These are phyloP conservation scores for Pseudozyma pruni DNA, from an alignment of 1,284 basidiomycete species.

Conservation along the genomic window DNA sequence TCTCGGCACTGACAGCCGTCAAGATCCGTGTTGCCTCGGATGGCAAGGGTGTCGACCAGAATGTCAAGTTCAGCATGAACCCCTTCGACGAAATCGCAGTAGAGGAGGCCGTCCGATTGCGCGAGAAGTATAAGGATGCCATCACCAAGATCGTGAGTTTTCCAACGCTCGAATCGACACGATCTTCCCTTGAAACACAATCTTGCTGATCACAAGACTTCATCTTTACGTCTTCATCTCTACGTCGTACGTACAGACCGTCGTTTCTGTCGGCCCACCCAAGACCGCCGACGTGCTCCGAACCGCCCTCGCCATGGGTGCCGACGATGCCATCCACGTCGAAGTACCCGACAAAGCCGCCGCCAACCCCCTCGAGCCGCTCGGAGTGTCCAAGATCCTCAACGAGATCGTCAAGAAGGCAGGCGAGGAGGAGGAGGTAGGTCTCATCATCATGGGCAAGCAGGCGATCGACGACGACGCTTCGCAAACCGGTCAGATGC, in stretches of 20 bases:
- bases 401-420: slow-evolving; percentile 80
- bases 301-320: slow-evolving; percentile 97
- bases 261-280: slow-evolving; percentile 89
- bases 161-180: not conserved
- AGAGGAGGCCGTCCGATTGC: slow-evolving; percentile 93
- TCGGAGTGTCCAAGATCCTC: slow-evolving; percentile 86
- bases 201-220: not conserved
- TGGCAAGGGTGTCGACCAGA: slow-evolving; percentile 67
- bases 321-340: slow-evolving; percentile 91
- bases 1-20: slow-evolving; percentile 51
- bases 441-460: slow-evolving; percentile 96
- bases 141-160: slow-evolving; percentile 65
- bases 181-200: not conserved
- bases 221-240: not conserved
- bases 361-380: slow-evolving; percentile 78
- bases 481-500: slow-evolving; percentile 97
- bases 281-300: slow-evolving; percentile 91
- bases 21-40: slow-evolving; percentile 67
- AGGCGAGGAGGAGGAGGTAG: slow-evolving; percentile 74
- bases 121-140: slow-evolving; percentile 78
- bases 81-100: slow-evolving; percentile 75
- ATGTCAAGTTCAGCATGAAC: slow-evolving; percentile 70
- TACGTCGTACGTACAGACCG: slow-evolving; percentile 69
- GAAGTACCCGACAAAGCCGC: slow-evolving; percentile 75
- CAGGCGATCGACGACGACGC: slow-evolving; percentile 98